These are phyloP conservation scores for Neurospora terricola DNA, from an alignment of 495 filamentous ascomycete species.

Conservation along the genomic window DNA sequence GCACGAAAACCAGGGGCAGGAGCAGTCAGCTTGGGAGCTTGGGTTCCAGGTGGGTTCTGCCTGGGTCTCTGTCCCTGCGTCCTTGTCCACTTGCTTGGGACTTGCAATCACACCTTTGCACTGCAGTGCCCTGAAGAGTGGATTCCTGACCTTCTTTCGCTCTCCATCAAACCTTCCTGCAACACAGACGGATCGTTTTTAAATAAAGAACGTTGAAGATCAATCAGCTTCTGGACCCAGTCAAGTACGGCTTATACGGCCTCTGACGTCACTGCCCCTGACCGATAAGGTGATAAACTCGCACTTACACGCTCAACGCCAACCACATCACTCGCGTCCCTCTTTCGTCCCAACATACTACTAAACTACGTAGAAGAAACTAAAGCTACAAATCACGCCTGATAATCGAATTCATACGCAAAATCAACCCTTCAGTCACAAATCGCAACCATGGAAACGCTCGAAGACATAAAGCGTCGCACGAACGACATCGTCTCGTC, in stretches of 20 bases:
- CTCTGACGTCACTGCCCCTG: neutral
- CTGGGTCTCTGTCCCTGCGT: neutral
- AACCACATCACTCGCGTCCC: neutral
- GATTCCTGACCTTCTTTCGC: neutral
- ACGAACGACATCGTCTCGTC: conserved; percentile 34
- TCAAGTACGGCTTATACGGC: neutral
- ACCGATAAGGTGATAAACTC: neutral
- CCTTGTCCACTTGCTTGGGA: neutral
- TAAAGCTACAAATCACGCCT: neutral
- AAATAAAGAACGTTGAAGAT: neutral
- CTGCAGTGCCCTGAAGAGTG: neutral
- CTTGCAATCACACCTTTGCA: neutral
- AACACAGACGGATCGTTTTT: neutral
- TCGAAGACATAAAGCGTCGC: conserved; percentile 34
- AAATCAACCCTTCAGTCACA: neutral
- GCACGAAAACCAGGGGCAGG: neutral
- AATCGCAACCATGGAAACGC: conserved; percentile 29
- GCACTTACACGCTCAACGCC: neutral
- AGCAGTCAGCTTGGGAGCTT: neutral
- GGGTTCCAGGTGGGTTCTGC: no score
- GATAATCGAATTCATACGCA: neutral
- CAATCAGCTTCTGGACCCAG: neutral
- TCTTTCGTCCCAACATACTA: neutral
- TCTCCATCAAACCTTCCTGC: neutral
- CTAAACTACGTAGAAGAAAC: neutral